phyloP scores from a whole-genome alignment of 352 stramenopile genomes.

The Pythium monospermum region DNA sequence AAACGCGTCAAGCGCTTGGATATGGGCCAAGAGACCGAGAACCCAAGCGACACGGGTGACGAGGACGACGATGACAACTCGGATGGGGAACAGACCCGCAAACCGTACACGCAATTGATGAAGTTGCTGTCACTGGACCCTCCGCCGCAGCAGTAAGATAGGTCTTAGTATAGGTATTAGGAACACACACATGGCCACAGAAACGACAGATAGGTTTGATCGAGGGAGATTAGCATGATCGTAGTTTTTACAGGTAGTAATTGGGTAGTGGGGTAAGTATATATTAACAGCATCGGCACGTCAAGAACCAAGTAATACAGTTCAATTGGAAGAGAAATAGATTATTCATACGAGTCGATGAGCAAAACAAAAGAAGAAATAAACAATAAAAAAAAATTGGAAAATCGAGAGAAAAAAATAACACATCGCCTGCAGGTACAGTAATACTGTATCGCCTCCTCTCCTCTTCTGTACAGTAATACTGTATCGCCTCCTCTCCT shows the following conservation, averaged over 20 bases:
- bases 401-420: neutral
- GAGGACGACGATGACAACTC: conserved; percentile 34
- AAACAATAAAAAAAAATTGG: neutral
- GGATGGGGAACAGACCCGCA: conserved; percentile 9
- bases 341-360: too few relatives aligned
- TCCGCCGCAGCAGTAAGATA: neutral
- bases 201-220: neutral
- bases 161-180: conserved; percentile 1
- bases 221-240: too few relatives aligned
- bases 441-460: too few relatives aligned
- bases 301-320: too few relatives aligned
- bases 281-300: too few relatives aligned
- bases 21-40: conserved; percentile 22
- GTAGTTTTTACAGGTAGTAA: too few relatives aligned
- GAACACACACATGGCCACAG: neutral
- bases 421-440: too few relatives aligned
- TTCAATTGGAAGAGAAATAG: too few relatives aligned
- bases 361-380: neutral
- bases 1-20: conserved; percentile 11
- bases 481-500: too few relatives aligned
- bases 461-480: too few relatives aligned
- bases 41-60: conserved; percentile 20
- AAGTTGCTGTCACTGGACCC: conserved; percentile 49
- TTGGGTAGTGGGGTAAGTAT: too few relatives aligned
- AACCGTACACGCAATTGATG: conserved; percentile 36